Evolutionary conservation across 75 land plant genomes (phyloP).

Genomic region (Cupressus sempervirens): DNA sequence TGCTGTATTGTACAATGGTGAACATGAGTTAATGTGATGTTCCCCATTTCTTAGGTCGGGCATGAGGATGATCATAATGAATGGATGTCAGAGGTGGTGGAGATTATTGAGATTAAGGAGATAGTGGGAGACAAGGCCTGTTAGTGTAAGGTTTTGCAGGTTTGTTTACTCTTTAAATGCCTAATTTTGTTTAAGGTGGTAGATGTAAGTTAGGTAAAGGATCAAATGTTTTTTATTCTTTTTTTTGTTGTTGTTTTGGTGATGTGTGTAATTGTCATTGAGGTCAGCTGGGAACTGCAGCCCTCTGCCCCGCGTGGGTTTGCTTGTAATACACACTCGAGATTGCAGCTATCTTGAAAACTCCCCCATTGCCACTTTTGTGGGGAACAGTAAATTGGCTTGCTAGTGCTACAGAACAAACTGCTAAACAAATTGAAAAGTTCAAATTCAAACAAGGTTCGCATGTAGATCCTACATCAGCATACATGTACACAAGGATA

Average conservation of each 20-base stretch:
- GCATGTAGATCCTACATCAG: not conserved
- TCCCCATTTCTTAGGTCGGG: not conserved
- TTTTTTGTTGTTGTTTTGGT: not conserved
- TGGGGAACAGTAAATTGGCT: not conserved
- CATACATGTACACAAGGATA: not conserved
- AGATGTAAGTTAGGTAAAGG: not conserved
- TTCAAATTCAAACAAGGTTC: not conserved
- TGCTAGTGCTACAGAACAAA: not conserved
- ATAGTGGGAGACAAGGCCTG: conserved; percentile 5
- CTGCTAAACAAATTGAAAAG: not conserved
- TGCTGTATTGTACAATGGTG: not conserved
- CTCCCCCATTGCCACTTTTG: conserved; percentile 2
- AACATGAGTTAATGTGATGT: not conserved
- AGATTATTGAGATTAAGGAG: not conserved
- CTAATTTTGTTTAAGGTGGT: not conserved
- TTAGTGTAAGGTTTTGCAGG: not conserved
- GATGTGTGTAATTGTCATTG: not conserved
- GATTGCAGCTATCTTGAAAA: not conserved
- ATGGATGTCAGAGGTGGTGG: not conserved
- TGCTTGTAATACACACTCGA: conserved; percentile 2
- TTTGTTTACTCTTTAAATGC: not conserved
- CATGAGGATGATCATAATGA: not conserved
- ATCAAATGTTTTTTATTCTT: not conserved
- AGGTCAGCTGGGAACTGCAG: conserved; percentile 1
- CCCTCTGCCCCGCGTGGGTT: conserved; percentile 4